These are phyloP conservation scores for Chaetothyriales sp. DNA, from an alignment of 2,329 filamentous ascomycete genomes.

Conservation along the genomic window DNA sequence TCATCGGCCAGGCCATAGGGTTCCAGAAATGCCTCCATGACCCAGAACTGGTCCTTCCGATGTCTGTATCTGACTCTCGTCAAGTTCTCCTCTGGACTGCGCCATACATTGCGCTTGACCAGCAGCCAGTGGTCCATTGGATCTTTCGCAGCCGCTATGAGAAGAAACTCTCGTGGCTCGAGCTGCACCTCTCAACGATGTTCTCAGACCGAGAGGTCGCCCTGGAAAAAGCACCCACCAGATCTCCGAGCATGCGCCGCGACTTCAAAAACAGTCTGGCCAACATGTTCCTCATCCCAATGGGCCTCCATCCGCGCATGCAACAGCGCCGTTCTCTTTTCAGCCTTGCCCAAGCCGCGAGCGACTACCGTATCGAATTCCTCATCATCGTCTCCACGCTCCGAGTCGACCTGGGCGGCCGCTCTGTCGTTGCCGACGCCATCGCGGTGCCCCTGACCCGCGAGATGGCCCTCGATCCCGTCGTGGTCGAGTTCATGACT, in stretches of 20 bases:
- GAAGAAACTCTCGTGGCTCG: neutral
- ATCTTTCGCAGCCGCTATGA: neutral
- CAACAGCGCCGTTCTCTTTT: neutral
- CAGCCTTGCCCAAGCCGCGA: neutral
- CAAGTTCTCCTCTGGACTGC: neutral
- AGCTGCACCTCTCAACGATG: neutral
- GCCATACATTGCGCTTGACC: neutral
- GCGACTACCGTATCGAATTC: slow-evolving; percentile 10
- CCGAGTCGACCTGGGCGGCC: slow-evolving; percentile 21
- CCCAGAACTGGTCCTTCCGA: neutral
- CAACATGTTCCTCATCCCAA: neutral
- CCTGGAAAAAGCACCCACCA: neutral
- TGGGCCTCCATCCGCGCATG: neutral
- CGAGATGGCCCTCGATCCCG: neutral
- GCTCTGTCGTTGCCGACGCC: slow-evolving; percentile 20
- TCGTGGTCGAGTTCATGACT: neutral
- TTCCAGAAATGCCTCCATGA: neutral
- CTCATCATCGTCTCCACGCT: slow-evolving; percentile 19
- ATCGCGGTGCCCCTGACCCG: slow-evolving; percentile 21
- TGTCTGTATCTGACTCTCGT: neutral
- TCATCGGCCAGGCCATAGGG: neutral
- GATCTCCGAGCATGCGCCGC: neutral
- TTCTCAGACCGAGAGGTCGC: neutral
- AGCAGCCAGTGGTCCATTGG: neutral
- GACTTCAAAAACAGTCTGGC: neutral